phyloP scores from a whole-genome alignment of 164 flowering plant species.

The Piper longum region DNA sequence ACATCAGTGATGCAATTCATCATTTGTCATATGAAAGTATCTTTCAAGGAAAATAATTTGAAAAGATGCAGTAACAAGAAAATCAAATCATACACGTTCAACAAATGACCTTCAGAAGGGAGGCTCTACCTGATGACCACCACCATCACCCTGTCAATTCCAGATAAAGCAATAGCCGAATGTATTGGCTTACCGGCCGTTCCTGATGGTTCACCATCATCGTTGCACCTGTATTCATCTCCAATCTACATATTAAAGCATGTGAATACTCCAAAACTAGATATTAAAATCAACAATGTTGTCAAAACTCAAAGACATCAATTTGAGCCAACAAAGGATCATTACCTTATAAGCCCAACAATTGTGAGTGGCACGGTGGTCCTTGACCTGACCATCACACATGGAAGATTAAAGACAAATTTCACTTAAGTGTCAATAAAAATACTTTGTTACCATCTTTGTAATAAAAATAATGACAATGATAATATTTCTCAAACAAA shows the following conservation, averaged over 20 bases:
- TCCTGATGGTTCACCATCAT: conserved; percentile 95
- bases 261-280: neutral
- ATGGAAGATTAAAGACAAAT: too few species aligned
- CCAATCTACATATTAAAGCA: conserved; percentile 42
- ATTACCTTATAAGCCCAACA: conserved; percentile 97
- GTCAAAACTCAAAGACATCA: neutral
- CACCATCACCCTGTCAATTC: conserved; percentile 88
- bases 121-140: conserved; percentile 67
- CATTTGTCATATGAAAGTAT: too few species aligned
- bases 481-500: too few species aligned
- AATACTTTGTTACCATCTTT: too few species aligned
- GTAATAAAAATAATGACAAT: too few species aligned
- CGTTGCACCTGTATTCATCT: conserved; percentile 63
- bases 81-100: neutral
- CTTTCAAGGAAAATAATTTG: neutral
- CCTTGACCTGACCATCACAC: conserved; percentile 38
- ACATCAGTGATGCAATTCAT: too few species aligned
- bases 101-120: neutral
- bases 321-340: too few species aligned
- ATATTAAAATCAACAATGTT: neutral
- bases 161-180: conserved; percentile 77
- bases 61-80: neutral
- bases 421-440: too few species aligned
- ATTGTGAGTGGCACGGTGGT: conserved; percentile 80
- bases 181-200: conserved; percentile 95